Conservation (phyloP, 805 yeast species). For the Candida saitoana region DNA sequence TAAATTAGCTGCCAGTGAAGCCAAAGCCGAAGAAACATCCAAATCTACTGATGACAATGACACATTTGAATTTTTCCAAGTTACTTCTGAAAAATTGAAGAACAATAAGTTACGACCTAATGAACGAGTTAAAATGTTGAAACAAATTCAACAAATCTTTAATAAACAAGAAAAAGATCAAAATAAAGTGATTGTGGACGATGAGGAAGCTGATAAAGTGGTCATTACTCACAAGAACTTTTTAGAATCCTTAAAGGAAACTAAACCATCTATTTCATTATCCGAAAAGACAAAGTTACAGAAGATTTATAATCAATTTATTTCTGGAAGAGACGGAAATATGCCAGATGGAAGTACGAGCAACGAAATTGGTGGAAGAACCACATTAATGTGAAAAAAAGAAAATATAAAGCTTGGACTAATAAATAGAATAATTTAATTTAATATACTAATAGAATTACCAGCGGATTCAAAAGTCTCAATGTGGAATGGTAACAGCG, state of each 20-base stretch:
- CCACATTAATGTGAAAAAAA: slow-evolving; percentile 75
- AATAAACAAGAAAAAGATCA: slow-evolving; percentile 12
- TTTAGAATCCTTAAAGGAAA: slow-evolving; percentile 58
- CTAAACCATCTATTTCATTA: slow-evolving; percentile 84
- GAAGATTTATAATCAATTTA: slow-evolving; percentile 66
- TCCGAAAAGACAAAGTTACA: slow-evolving; percentile 63
- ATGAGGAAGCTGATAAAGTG: slow-evolving; percentile 26
- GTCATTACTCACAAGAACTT: slow-evolving; percentile 53
- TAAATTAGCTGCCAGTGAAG: slow-evolving; percentile 47
- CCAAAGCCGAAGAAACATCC: slow-evolving; percentile 13
- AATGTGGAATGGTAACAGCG: no score
- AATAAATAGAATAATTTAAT: no score
- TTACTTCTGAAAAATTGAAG: slow-evolving; percentile 30
- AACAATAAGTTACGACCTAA: slow-evolving; percentile 27
- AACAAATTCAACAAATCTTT: slow-evolving; percentile 41
- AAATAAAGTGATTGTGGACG: slow-evolving; percentile 8
- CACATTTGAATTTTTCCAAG: slow-evolving; percentile 40
- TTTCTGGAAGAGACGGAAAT: slow-evolving; percentile 74
- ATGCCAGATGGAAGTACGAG: slow-evolving; percentile 85
- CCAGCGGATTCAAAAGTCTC: no score
- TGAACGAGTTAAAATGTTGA: slow-evolving; percentile 37
- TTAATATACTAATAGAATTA: no score
- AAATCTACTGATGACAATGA: slow-evolving; percentile 11
- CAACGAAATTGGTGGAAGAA: slow-evolving; percentile 77
- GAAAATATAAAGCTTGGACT: no score